These are phyloP conservation scores for Kodamaea sagamina DNA, from an alignment of 805 yeast genomes.

Conservation along the genomic window DNA sequence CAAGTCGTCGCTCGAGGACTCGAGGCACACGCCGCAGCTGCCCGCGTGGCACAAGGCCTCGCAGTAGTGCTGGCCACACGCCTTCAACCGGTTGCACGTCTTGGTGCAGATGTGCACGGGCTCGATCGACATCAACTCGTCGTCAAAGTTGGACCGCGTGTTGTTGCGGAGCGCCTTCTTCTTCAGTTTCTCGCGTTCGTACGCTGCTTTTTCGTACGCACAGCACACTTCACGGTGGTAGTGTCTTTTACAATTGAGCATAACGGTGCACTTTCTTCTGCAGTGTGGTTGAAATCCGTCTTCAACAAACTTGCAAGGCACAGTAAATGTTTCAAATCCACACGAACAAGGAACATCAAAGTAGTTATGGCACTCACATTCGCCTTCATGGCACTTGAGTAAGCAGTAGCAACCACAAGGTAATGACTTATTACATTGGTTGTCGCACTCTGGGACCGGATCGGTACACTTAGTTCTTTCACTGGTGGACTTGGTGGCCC, in stretches of 20 bases:
- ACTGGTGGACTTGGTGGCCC: conserved; percentile 53
- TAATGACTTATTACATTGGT: conserved; percentile 60
- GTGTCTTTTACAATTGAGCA: conserved; percentile 80
- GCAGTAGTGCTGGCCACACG: conserved; percentile 68
- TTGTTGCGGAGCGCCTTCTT: conserved; percentile 53
- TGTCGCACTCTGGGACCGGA: conserved; percentile 74
- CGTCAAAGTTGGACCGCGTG: conserved; percentile 38
- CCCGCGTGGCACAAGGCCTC: conserved; percentile 76
- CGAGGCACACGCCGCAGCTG: conserved; percentile 76
- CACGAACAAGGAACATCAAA: conserved; percentile 64
- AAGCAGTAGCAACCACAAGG: conserved; percentile 75
- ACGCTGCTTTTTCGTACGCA: conserved; percentile 61
- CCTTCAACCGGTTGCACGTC: conserved; percentile 59
- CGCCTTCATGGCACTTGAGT: conserved; percentile 74
- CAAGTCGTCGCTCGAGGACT: conserved; percentile 76
- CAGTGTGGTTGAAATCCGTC: conserved; percentile 61
- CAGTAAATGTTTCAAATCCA: conserved; percentile 52
- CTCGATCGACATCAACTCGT: conserved; percentile 62
- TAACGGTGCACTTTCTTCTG: conserved; percentile 67
- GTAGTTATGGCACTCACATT: conserved; percentile 63
- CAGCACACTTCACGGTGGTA: conserved; percentile 73
- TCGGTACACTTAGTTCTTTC: conserved; percentile 67
- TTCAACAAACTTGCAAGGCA: conserved; percentile 63
- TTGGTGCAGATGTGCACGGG: conserved; percentile 72
- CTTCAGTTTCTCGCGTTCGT: conserved; percentile 53